Percentiles rank a stretch among this genome's conserved stretches.
Evolutionary conservation across 345 rosid species (phyloP).

Genomic region (Capsella bursapastoris): DNA sequence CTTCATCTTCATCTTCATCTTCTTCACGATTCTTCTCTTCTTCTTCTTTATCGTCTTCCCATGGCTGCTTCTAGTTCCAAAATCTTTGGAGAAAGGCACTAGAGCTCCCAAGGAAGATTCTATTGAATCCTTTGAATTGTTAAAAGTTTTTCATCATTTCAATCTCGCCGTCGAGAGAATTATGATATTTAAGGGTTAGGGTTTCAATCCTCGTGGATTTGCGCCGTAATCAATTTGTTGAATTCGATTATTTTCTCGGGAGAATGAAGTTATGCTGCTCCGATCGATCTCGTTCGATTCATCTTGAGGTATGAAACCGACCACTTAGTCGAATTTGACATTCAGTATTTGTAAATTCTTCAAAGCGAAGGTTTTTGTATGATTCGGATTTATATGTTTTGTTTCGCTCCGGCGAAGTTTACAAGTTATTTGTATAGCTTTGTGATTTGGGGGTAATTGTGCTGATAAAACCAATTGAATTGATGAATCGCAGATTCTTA

Average conservation of each 20-base stretch:
- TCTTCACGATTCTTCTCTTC: constrained; percentile 3
- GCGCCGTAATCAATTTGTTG: constrained; percentile 20
- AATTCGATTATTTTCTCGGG: constrained; percentile 59
- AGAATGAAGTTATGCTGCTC: constrained; percentile 64
- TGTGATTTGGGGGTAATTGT: neutral
- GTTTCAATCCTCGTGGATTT: constrained; percentile 33
- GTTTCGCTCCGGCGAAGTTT: neutral
- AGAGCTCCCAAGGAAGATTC: neutral
- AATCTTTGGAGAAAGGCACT: neutral
- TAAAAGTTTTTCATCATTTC: constrained; percentile 6
- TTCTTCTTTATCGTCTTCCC: constrained; percentile 3
- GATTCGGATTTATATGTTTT: neutral
- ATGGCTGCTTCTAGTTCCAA: neutral
- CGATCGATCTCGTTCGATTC: constrained; percentile 67
- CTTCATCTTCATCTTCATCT: constrained; percentile 29
- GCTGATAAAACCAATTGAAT: constrained; percentile 8
- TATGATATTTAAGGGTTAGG: constrained; percentile 4
- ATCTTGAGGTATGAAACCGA: constrained; percentile 60
- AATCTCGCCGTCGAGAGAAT: constrained; percentile 11
- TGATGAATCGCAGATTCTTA: constrained; percentile 56
- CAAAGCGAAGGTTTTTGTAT: neutral
- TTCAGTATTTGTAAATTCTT: neutral
- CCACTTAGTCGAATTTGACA: neutral
- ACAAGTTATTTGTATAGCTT: neutral
- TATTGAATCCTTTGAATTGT: constrained; percentile 10